phyloP scores from a whole-genome alignment of 2,329 filamentous ascomycete genomes.

The Penicillium sp. region DNA sequence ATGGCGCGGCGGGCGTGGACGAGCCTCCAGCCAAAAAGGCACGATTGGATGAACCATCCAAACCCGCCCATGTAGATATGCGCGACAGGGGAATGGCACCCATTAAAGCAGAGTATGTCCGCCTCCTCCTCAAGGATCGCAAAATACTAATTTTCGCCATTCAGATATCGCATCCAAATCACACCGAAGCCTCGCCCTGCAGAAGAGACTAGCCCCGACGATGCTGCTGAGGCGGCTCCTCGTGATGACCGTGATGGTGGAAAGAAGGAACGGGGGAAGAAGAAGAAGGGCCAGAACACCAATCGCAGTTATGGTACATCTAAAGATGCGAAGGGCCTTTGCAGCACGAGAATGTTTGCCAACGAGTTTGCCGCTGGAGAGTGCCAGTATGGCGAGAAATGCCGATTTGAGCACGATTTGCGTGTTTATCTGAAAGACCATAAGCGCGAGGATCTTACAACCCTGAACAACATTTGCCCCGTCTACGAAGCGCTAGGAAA shows the following conservation, averaged over 20 bases:
- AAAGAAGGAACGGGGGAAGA: constrained; percentile 43
- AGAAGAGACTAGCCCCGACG: constrained; percentile 49
- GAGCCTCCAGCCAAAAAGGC: constrained; percentile 60
- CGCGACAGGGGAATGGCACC: constrained; percentile 62
- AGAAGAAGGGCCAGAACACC: constrained; percentile 78
- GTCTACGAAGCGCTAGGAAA: constrained; percentile 73
- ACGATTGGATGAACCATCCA: constrained; percentile 50
- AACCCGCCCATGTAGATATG: constrained; percentile 31
- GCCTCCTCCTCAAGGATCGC: background rate
- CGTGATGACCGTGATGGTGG: constrained; percentile 43
- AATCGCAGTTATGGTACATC: constrained; percentile 78
- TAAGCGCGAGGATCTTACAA: constrained; percentile 75
- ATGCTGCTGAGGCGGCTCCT: constrained; percentile 59
- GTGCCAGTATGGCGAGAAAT: constrained; percentile 77
- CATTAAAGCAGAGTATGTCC: constrained; percentile 64
- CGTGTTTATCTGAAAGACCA: constrained; percentile 81
- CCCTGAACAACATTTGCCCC: constrained; percentile 76
- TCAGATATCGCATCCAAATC: constrained; percentile 32
- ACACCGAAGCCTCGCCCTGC: constrained; percentile 18
- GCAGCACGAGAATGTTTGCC: constrained; percentile 67
- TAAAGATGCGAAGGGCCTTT: constrained; percentile 73
- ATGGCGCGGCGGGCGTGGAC: constrained; percentile 20
- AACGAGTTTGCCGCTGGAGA: constrained; percentile 77
- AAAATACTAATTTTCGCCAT: constrained; percentile 1
- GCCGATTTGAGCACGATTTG: constrained; percentile 79